Base-by-base conservation (phyloP, 2,329 filamentous ascomycete genomes). In the Cladosporium colombiae region DNA sequence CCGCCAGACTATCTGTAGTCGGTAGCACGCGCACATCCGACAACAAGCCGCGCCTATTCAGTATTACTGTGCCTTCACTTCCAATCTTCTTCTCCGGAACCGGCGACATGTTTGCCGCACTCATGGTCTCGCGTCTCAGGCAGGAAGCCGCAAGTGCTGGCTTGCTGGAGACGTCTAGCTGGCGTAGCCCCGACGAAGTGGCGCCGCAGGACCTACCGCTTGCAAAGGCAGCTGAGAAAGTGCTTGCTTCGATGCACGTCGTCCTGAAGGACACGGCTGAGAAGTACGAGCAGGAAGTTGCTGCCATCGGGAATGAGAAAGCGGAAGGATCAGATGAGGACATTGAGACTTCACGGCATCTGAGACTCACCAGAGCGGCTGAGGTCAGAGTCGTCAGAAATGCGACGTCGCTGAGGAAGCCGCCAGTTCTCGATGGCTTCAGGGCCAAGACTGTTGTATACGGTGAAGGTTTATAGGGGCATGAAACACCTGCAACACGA, bases 61-160 rank as follows among this genome's bases (percentile, higher is more conserved):
- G 90, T 73, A 89, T 98, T 73, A 88, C 91, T 65, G 92, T 97
- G 65, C 93, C 94, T 0, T 87, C 90, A 31, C 89, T 97, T 67
- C 91, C 97, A 75, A 91, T 93, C 79, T 97, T 95, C 83, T 99
- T 98, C 80, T 93, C 91, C 72, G 95, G 95, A 49, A 98, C 96
- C 0, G 95, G 95, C 56, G 95, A 99, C 81, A 97, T 99, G 94
- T 98, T 99, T 75, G 94, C 93, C 33, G 94, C 94, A 8, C 84
- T 99, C 55, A 93, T 92, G 75, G 88, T 97, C 1, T 91, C 91
- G 49, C 88, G 94, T 33, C 88, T 99, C 74, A 89, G 94, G 66
- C 92, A 98, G 81, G 93, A 92, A 29, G 90, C 92, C 1, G 78
- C 81, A 62, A 79, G 79, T 3, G 80, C 81, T 0, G 75, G 75